A percentile compares a stretch with the other conserved stretches of the same genome.
Evolutionary conservation across 1,284 basidiomycete genomes (phyloP).

Genomic region (Agaricales sp.): DNA sequence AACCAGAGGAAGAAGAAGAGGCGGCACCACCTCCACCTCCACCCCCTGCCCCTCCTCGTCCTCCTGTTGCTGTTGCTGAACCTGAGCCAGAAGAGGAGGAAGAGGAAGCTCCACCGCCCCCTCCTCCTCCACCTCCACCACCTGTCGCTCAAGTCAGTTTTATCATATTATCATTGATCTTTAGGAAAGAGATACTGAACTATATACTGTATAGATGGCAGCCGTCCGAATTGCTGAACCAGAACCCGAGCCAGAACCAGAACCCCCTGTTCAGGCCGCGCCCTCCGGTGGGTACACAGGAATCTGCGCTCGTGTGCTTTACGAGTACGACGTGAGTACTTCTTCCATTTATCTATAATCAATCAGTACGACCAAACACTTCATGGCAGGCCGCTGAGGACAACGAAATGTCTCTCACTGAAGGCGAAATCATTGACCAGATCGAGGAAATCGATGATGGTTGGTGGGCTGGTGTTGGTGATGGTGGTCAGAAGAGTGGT

Average conservation of each 20-base stretch:
- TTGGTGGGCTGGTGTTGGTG: constrained; percentile 75
- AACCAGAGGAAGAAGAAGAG: constrained; percentile 21
- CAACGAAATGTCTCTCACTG: constrained; percentile 72
- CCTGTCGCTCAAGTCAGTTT: constrained; percentile 10
- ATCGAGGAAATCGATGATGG: constrained; percentile 81
- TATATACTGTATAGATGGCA: no score
- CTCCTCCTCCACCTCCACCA: constrained; percentile 20
- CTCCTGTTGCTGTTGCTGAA: constrained; percentile 18
- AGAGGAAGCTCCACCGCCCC: constrained; percentile 24
- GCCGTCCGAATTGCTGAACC: constrained; percentile 9
- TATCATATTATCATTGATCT: no score
- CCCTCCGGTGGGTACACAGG: background rate
- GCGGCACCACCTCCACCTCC: constrained; percentile 25
- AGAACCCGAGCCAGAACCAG: no score
- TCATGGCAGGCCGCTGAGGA: constrained; percentile 56
- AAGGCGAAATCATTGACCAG: constrained; percentile 76
- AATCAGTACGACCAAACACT: background rate
- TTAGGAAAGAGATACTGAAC: no score
- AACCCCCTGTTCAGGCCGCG: constrained; percentile 15
- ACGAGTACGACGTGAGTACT: constrained; percentile 67
- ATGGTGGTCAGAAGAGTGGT: constrained; percentile 52
- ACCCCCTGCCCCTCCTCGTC: constrained; percentile 23
- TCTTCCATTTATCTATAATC: background rate
- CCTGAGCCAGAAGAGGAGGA: constrained; percentile 23
- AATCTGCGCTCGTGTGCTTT: constrained; percentile 37